A percentile compares a stretch with the other conserved stretches of the same genome.
Conservation (phyloP, 2,329 filamentous ascomycete species). For the Fusarium domesticum region DNA sequence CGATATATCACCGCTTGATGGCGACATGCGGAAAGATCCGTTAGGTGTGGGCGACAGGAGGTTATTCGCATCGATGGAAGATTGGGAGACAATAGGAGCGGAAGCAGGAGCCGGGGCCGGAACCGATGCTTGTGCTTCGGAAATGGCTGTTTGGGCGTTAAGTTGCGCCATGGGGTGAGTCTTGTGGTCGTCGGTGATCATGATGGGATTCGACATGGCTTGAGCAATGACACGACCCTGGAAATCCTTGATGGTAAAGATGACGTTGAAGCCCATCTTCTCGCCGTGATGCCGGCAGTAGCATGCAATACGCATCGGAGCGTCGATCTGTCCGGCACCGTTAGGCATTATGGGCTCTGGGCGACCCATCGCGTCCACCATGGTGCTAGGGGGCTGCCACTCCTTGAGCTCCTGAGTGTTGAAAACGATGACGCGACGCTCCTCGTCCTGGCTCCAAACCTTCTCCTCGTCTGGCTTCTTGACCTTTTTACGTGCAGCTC, state of each 20-base stretch:
- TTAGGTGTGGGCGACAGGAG: constrained; percentile 35
- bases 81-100: constrained; percentile 12
- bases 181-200: constrained; percentile 98
- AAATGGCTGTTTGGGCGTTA: constrained; percentile 27
- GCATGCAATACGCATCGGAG: constrained; percentile 93
- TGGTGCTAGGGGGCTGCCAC: constrained; percentile 64
- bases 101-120: background rate
- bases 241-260: constrained; percentile 89
- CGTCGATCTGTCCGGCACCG: constrained; percentile 72
- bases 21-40: constrained; percentile 52
- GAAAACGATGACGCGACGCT: constrained; percentile 81
- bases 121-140: constrained; percentile 19
- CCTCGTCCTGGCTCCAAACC: constrained; percentile 77
- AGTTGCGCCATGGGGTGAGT: constrained; percentile 54
- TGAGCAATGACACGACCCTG: constrained; percentile 76
- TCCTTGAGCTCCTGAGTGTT: constrained; percentile 86
- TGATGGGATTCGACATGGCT: constrained; percentile 80
- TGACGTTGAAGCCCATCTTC: constrained; percentile 87
- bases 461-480: constrained; percentile 93
- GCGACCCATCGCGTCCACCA: constrained; percentile 42
- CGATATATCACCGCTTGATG: constrained; percentile 63
- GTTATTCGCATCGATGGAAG: constrained; percentile 30
- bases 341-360: constrained; percentile 47
- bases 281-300: constrained; percentile 95
- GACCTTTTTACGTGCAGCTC: constrained; percentile 86